Evolutionary conservation across 116 monocot genomes (phyloP).

Genomic region (Phalaenopsis hybrid): DNA sequence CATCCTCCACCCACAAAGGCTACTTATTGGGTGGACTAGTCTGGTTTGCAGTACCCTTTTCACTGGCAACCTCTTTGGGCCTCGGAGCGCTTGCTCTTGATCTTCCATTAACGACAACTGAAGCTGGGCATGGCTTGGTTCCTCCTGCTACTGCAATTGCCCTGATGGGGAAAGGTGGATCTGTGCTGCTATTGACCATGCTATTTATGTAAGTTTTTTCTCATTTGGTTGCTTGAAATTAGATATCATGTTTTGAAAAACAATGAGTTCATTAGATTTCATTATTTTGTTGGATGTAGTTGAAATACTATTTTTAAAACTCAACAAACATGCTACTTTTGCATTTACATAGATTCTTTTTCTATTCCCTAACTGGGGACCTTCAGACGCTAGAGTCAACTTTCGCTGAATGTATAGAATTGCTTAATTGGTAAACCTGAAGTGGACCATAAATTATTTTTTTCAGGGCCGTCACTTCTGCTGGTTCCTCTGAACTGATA

Average conservation of each 20-base stretch:
- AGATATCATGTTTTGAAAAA: background rate
- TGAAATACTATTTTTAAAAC: too few species aligned
- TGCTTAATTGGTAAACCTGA: background rate
- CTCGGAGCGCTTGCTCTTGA: conserved; percentile 94
- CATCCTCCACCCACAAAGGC: conserved; percentile 95
- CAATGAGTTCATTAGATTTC: background rate
- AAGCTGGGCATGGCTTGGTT: conserved; percentile 83
- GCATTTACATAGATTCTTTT: too few species aligned
- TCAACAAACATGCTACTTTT: too few species aligned
- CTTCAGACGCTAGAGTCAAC: too few species aligned
- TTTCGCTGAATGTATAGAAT: background rate
- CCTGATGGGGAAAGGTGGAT: conserved; percentile 90
- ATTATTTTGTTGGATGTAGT: too few species aligned
- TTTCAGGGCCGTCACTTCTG: conserved; percentile 94
- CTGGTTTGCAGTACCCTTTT: conserved; percentile 98
- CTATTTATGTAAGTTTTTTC: conserved; percentile 70
- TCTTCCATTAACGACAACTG: conserved; percentile 67
- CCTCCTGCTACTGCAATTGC: conserved; percentile 89
- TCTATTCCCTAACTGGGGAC: too few species aligned
- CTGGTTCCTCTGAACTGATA: conserved; percentile 85
- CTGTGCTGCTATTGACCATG: conserved; percentile 93
- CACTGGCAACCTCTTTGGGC: conserved; percentile 84
- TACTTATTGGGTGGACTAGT: conserved; percentile 92
- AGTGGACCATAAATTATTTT: background rate
- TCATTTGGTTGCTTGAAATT: background rate